These are phyloP conservation scores for Volvariella surrecta DNA, from an alignment of 1,284 basidiomycete species.

Conservation along the genomic window DNA sequence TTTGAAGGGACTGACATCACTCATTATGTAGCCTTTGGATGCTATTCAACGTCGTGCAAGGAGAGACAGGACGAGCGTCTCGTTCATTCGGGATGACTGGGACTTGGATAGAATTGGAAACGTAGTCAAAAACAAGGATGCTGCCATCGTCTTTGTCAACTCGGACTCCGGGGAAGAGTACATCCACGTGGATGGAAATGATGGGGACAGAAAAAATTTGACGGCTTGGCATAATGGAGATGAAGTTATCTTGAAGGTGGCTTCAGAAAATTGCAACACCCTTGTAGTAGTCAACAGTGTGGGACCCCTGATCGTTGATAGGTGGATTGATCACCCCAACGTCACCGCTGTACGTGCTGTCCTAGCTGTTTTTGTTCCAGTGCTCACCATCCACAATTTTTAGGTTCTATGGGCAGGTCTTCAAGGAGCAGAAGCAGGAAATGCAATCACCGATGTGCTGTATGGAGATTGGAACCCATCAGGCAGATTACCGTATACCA, in stretches of 20 bases:
- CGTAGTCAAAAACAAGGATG: conserved; percentile 44
- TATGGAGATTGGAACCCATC: conserved; percentile 69
- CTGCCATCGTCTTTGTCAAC: conserved; percentile 68
- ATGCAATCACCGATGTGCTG: conserved; percentile 65
- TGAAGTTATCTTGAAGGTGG: conserved; percentile 48
- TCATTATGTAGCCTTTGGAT: conserved; percentile 42
- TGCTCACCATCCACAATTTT: conserved; percentile 2
- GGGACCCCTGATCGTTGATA: conserved; percentile 65
- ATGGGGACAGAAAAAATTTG: conserved; percentile 72
- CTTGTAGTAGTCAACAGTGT: conserved; percentile 78
- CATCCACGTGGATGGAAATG: conserved; percentile 69
- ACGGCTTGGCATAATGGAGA: conserved; percentile 79
- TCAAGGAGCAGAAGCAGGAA: conserved; percentile 73
- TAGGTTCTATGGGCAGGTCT: conserved; percentile 56
- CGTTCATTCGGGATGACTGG: conserved; percentile 61
- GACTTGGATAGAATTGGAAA: conserved; percentile 40
- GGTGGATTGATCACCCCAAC: conserved; percentile 74
- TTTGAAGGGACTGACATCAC: no score
- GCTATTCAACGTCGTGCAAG: conserved; percentile 61
- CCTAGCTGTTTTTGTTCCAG: background rate
- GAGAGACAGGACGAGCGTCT: conserved; percentile 36
- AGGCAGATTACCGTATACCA: conserved; percentile 75
- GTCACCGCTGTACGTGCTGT: conserved; percentile 33
- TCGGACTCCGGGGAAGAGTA: conserved; percentile 72
- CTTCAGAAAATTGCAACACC: conserved; percentile 64